Evolutionary conservation across 2,329 filamentous ascomycete species (phyloP), one percentile per base, ranked within the genome.

Genomic region (Colletotrichum godetiae): DNA sequence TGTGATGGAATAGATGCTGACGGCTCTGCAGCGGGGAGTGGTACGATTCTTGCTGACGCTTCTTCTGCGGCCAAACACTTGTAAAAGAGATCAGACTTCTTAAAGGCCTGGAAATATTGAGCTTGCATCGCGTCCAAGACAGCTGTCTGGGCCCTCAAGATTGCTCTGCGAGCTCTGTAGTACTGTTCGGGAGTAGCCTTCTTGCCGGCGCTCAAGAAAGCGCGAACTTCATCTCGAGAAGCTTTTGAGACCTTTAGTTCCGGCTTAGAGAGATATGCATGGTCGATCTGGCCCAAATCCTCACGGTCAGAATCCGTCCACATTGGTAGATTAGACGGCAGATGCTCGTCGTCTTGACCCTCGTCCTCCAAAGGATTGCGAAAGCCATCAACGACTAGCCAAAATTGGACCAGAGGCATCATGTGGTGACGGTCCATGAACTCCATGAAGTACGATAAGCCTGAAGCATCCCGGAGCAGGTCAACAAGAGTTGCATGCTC

Each of bases 371-470:
- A 85, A 0, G 97, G 97, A 77, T 97, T 98, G 55, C 97, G 93
- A 77, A 98, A 95, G 0, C 97, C 96, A 83, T 99, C 97, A 6
- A 98, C 97, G 3, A 98, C 97, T 53, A 99, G 92, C 95, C 96
- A 99, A 82, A 98, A 99, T 79, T 99, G 97, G 6, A 99, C 95
- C 59, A 98, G 85, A 15, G 93, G 90, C 92, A 98, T 96, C 31
- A 96, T 87, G 19, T 90, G 89, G 80, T 95, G 93, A 55, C 97
- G 92, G 81, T 99, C 97, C 97, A 99, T 99, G 79, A 95, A 98
- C 81, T 99, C 97, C 97, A 99, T 99, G 84, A 99, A 98, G 81
- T 98, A 99, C 2, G 97, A 98, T 10, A 99, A 87, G 0, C 95
- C 96, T 1, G 96, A 93, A 2, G 97, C 91, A 81, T 97, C 95